Evolutionary conservation across 2,329 filamentous ascomycete genomes (phyloP).

Genomic region (Diaporthe amygdali): DNA sequence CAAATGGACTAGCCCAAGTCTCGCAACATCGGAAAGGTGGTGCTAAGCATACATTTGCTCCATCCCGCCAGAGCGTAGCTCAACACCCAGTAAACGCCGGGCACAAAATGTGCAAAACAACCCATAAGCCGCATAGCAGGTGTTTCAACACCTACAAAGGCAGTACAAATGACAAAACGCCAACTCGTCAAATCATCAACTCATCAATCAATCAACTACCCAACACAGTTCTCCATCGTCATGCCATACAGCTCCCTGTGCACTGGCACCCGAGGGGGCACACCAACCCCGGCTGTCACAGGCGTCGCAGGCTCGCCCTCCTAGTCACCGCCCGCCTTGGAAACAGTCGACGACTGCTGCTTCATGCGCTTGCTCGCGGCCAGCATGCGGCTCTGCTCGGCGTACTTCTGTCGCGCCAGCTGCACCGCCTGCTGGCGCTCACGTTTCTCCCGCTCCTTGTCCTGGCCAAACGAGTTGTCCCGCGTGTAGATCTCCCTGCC

Average conservation of each 20-base stretch:
- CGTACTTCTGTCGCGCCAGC: slow-evolving; percentile 62
- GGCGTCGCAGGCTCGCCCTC: neutral
- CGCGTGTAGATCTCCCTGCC: slow-evolving; percentile 60
- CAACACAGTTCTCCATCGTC: neutral
- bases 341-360: slow-evolving; percentile 22
- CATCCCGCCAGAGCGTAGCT: neutral
- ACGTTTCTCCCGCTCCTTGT: slow-evolving; percentile 57
- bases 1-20: neutral
- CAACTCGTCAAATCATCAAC: neutral
- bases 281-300: neutral
- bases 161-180: neutral
- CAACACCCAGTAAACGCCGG: neutral
- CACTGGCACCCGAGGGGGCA: slow-evolving; percentile 3
- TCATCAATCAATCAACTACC: neutral
- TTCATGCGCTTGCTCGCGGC: slow-evolving; percentile 61
- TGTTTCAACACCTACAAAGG: neutral
- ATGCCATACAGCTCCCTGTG: slow-evolving; percentile 9
- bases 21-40: neutral
- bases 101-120: neutral
- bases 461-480: slow-evolving; percentile 53
- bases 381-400: slow-evolving; percentile 64
- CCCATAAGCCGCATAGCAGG: neutral
- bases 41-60: neutral
- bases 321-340: slow-evolving; percentile 11
- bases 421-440: slow-evolving; percentile 61